A percentile compares a stretch with the other conserved stretches of the same genome.
Evolutionary conservation across 2,329 filamentous ascomycete genomes (phyloP).

Genomic region (Apiospora phragmitis): DNA sequence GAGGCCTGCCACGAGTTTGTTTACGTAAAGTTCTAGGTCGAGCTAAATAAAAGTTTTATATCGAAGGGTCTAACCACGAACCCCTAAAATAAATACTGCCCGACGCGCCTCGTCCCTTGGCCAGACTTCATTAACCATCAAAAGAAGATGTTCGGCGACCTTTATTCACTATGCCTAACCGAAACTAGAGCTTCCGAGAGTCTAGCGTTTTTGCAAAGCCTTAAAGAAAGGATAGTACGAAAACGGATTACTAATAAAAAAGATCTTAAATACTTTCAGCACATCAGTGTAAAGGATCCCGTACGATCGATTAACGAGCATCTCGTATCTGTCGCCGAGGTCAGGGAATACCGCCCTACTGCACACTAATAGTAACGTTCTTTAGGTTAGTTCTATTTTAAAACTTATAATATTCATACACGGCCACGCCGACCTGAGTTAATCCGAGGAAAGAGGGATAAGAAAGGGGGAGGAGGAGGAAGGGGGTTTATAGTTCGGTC

Average conservation of each 20-base stretch:
- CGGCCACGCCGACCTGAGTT: no score
- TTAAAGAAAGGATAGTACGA: conserved; percentile 23
- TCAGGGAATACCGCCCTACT: no score
- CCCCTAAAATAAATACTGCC: conserved; percentile 31
- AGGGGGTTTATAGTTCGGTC: no score
- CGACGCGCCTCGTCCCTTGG: conserved; percentile 29
- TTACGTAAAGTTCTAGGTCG: conserved; percentile 24
- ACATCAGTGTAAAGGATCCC: conserved; percentile 31
- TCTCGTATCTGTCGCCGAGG: conserved; percentile 21
- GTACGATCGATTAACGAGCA: conserved; percentile 30
- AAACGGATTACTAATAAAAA: conserved; percentile 28
- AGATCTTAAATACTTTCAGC: conserved; percentile 29
- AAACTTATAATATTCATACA: no score
- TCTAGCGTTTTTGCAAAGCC: conserved; percentile 21
- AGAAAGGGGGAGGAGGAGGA: no score
- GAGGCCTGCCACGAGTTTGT: conserved; percentile 26
- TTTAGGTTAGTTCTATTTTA: no score
- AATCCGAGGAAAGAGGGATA: no score
- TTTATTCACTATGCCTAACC: conserved; percentile 23
- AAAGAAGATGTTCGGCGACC: conserved; percentile 20
- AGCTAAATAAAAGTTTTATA: conserved; percentile 25
- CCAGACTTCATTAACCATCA: conserved; percentile 30
- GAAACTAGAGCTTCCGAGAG: conserved; percentile 27
- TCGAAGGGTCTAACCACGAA: conserved; percentile 31
- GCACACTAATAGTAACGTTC: no score